Evolutionary conservation across 139 green algal species (phyloP), one percentile per base, ranked within the genome.

Genomic region (Volvox reticuliferus): DNA sequence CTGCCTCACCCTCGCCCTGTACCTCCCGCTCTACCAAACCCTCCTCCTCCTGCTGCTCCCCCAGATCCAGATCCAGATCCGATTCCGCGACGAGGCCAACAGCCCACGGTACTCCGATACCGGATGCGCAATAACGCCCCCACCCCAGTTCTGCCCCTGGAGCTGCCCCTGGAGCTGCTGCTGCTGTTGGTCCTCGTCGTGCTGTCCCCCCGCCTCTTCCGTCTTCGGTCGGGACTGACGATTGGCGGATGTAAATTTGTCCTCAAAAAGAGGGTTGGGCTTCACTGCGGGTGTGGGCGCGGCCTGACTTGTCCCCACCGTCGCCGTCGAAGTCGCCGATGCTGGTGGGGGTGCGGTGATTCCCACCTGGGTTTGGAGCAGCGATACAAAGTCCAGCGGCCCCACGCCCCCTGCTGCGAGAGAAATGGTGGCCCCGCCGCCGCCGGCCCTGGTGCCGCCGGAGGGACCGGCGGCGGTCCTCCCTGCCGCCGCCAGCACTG

Each of bases 311-410:
- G n/a, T n/a, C n/a, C n/a, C n/a, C n/a, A n/a, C n/a, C n/a, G n/a
- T n/a, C n/a, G n/a, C n/a, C n/a, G n/a, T n/a, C n/a, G n/a, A n/a
- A n/a, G n/a, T n/a, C n/a, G n/a, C n/a, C n/a, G n/a, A n/a, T n/a
- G n/a, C n/a, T n/a, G n/a, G n/a, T n/a, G n/a, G n/a, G n/a, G n/a
- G n/a, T n/a, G n/a, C n/a, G n/a, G 37, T n/a, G 33, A 90, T 32
- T 16, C 87, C 87, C 32, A 86, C n/a, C 14, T 86, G 76, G 17
- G 87, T 63, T 35, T 86, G 76, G 50, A 91, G 87, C 87, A 86
- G 20, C 0, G 87, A 91, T 32, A 91, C 61, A 22, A 91, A 86
- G 76, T 91, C 87, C 22, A 86, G 62, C 0, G 85, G 22, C 22
- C 17, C 24, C 76, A 71, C 28, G 35, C 75, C n/a, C 17, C 87